These are phyloP conservation scores for Rhynchosporium graminicola DNA, from an alignment of 2,329 filamentous ascomycete genomes.

Conservation along the genomic window DNA sequence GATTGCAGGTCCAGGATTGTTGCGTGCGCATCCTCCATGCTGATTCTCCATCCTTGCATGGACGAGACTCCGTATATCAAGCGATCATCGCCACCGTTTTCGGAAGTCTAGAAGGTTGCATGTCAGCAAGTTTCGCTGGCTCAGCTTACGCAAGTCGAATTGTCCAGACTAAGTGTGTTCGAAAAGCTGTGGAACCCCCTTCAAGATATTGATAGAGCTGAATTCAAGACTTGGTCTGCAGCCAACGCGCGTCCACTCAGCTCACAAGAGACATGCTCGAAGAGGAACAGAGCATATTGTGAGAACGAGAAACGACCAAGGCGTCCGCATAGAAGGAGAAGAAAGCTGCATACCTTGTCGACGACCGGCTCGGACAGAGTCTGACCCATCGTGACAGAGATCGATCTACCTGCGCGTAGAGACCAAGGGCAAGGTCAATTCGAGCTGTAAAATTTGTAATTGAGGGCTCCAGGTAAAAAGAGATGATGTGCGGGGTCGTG, in stretches of 20 bases:
- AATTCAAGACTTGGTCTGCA: not conserved
- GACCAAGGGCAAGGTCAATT: constrained; percentile 21
- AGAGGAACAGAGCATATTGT: not conserved
- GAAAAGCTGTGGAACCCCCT: not conserved
- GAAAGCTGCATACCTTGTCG: constrained; percentile 77
- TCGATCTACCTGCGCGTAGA: constrained; percentile 7
- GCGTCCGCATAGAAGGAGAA: not conserved
- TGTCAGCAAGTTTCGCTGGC: constrained; percentile 21
- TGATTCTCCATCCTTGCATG: constrained; percentile 99
- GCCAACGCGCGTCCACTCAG: not conserved
- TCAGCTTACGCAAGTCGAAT: not conserved
- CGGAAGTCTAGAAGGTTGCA: constrained; percentile 57
- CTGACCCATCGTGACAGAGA: constrained; percentile 77
- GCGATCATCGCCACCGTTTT: constrained; percentile 87
- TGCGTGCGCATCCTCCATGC: constrained; percentile 97
- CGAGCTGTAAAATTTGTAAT: constrained; percentile 20
- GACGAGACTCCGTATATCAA: constrained; percentile 92
- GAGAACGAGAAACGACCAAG: not conserved
- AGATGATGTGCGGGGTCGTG: constrained; percentile 33
- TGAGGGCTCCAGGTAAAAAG: constrained; percentile 22
- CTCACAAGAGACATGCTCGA: not conserved
- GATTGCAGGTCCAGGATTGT: constrained; percentile 80
- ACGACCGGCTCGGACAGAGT: constrained; percentile 98
- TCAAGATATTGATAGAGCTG: too few species aligned
- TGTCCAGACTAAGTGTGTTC: not conserved